Base-by-base conservation (phyloP, 2,329 filamentous ascomycete genomes). In the Golovinomyces cichoracearum region DNA sequence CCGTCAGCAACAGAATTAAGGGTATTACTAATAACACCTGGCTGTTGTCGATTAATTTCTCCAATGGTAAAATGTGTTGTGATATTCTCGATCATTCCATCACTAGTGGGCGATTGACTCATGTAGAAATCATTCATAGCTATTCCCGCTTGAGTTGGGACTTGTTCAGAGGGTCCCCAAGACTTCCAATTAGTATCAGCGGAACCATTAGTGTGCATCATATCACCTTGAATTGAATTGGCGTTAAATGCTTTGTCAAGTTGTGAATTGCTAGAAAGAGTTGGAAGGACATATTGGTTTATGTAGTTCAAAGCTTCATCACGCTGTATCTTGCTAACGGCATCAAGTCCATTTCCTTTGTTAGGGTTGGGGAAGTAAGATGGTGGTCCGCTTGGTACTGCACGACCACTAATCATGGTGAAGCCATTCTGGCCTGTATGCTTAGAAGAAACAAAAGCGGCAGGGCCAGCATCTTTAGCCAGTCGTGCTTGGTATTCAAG, bases 291-390 rank as follows among this genome's bases (percentile, higher is more conserved):
- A 53, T 76, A 77, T 60, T 80, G 75, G 60, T 80, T 79, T 61
- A 80, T 78, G 61, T 78, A 79, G 59, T 70, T 72, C 37, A 80
- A 69, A 0, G 74, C 74, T 57, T 78, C 75, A 55, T 79, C 74
- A 12, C 74, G 70, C 60, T 76, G 74, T 54, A 79, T 73, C 64
- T 78, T 78, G 53, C 69, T 69, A 23, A 77, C 68, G 1, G 74
- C 73, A 54, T 79, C 74, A 50, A 70, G 67, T 45, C 66, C 48
- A 27, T 48, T 49, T 21, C 50, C 53, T 31, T 53, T 56, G 25
- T 53, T 54, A 9, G 47, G 63, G 1, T 65, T 61, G 1, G 74
- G 74, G 56, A 78, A 77, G 60, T 72, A 79, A 33, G 71, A 69
- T 1, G 76, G 74, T 1, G 69, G 68, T 0, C 75, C 75, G 50